Evolutionary conservation across 441 rosid species (phyloP).

Genomic region (Jatropha podagrica): DNA sequence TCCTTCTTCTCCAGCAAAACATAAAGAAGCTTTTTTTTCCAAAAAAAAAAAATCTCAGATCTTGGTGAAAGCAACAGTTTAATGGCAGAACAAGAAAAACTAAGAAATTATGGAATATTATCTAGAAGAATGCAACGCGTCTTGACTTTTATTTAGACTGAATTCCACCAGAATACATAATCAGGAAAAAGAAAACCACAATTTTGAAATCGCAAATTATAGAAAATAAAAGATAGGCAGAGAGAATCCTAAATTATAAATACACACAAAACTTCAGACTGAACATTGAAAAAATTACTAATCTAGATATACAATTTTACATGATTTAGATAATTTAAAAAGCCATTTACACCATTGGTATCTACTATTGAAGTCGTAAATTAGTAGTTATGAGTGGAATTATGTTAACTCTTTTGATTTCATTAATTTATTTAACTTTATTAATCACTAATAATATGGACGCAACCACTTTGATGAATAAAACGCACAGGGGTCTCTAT

Average conservation of each 20-base stretch:
- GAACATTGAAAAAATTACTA: neutral
- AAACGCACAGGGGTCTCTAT: neutral
- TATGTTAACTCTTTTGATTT: neutral
- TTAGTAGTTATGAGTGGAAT: neutral
- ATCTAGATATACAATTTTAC: too few species aligned
- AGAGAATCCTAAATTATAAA: neutral
- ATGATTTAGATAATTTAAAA: too few species aligned
- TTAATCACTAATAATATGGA: neutral
- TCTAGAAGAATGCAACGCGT: too few species aligned
- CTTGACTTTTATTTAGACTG: too few species aligned
- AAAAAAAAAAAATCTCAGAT: too few species aligned
- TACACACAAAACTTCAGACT: neutral
- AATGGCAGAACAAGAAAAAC: too few species aligned
- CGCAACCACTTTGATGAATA: neutral
- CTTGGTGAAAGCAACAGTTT: neutral
- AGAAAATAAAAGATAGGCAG: neutral
- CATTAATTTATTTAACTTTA: neutral
- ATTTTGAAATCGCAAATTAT: neutral
- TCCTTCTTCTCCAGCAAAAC: neutral
- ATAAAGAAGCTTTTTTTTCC: too few species aligned
- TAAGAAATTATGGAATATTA: too few species aligned
- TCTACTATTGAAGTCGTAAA: too few species aligned
- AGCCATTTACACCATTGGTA: too few species aligned
- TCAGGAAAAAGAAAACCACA: neutral
- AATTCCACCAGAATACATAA: too few species aligned